These are phyloP conservation scores for Talaromyces sp. DNA, from an alignment of 2,329 filamentous ascomycete species.

Conservation along the genomic window DNA sequence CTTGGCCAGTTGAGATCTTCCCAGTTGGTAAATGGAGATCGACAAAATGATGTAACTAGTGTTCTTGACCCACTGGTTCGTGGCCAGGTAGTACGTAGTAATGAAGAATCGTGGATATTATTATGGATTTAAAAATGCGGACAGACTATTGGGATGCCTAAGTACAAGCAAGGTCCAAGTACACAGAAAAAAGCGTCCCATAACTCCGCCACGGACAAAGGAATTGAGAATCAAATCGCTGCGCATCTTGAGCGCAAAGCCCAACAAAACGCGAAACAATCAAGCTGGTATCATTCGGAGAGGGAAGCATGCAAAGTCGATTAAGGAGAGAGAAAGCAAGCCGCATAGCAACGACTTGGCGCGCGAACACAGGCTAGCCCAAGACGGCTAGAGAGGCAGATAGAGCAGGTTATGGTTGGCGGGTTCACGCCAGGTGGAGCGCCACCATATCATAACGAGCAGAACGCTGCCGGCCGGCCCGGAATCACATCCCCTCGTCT, in stretches of 20 bases:
- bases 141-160: not conserved
- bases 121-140: not conserved
- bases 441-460: not conserved
- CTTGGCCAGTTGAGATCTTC: not conserved
- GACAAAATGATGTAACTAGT: not conserved
- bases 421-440: not conserved
- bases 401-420: not conserved
- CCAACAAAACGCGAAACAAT: slow-evolving; percentile 24
- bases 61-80: not conserved
- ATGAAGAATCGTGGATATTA: not conserved
- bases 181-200: not conserved
- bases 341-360: slow-evolving; percentile 1
- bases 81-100: too few relatives aligned
- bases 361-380: not conserved
- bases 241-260: slow-evolving; percentile 17
- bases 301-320: slow-evolving; percentile 8
- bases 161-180: not conserved
- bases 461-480: not conserved
- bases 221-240: not conserved
- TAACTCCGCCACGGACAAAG: slow-evolving; percentile 1
- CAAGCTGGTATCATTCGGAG: slow-evolving; percentile 36
- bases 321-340: not conserved
- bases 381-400: slow-evolving; percentile 1
- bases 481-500: not conserved
- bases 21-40: not conserved